Conservation (phyloP, 306 rosid genomes). For the Cicer arietinum region DNA sequence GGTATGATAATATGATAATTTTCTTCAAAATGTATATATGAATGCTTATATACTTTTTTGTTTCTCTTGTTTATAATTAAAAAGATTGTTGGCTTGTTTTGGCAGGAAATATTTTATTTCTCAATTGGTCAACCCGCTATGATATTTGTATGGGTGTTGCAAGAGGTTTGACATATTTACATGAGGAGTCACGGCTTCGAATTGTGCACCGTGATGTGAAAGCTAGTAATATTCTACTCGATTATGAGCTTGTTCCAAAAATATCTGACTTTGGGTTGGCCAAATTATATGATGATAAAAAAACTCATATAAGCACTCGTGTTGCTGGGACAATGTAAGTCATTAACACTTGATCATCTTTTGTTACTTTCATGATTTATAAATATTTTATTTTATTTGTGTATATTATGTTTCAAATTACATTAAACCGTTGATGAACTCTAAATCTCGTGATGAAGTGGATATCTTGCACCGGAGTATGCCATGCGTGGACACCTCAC, state of each 20-base stretch:
- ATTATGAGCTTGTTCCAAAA: conserved; percentile 66
- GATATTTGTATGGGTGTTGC: conserved; percentile 78
- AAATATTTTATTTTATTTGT: background rate
- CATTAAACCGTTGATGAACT: conserved; percentile 3
- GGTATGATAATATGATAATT: conserved; percentile 54
- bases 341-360: conserved; percentile 1
- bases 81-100: conserved; percentile 21
- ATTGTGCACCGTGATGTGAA: conserved; percentile 89
- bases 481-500: conserved; percentile 92
- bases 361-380: background rate
- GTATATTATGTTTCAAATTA: conserved; percentile 15
- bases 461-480: conserved; percentile 89
- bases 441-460: conserved; percentile 53
- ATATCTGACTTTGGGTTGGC: conserved; percentile 87
- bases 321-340: conserved; percentile 85
- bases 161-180: conserved; percentile 79
- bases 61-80: background rate
- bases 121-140: conserved; percentile 73
- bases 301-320: conserved; percentile 80
- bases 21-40: background rate
- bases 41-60: background rate
- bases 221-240: conserved; percentile 81
- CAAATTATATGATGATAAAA: conserved; percentile 77
- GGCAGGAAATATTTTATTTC: conserved; percentile 56
- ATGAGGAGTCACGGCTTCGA: conserved; percentile 75